Evolutionary conservation across 2,329 filamentous ascomycete genomes (phyloP).

Genomic region (Aspergillus aculeatus): DNA sequence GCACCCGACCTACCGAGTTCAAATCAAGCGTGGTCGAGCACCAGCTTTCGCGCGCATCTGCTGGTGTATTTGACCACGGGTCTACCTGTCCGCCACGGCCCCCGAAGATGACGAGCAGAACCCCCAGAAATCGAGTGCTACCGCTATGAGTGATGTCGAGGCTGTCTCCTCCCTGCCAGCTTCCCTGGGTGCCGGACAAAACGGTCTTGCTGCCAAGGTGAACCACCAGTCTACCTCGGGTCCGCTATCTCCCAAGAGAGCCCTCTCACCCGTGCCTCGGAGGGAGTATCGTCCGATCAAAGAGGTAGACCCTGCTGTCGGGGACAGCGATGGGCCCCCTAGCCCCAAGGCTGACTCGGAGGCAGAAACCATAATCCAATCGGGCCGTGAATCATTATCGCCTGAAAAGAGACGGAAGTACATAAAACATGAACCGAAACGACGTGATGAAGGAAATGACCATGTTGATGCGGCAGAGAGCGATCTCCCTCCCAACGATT

Average conservation of each 20-base stretch:
- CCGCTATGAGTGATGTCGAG: constrained; percentile 51
- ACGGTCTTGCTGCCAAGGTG: constrained; percentile 33
- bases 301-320: constrained; percentile 26
- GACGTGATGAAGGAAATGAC: constrained; percentile 28
- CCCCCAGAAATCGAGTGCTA: constrained; percentile 40
- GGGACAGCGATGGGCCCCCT: constrained; percentile 35
- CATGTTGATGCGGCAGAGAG: constrained; percentile 19
- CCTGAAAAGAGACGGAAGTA: constrained; percentile 48
- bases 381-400: constrained; percentile 45
- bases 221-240: constrained; percentile 27
- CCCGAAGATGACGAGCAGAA: constrained; percentile 47
- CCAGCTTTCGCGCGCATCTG: constrained; percentile 34
- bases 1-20: background rate
- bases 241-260: constrained; percentile 25
- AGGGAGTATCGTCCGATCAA: constrained; percentile 25
- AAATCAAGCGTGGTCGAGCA: constrained; percentile 28
- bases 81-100: constrained; percentile 36
- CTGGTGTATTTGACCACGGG: constrained; percentile 35
- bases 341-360: constrained; percentile 48
- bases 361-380: constrained; percentile 52
- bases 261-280: constrained; percentile 19
- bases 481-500: constrained; percentile 23
- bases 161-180: constrained; percentile 40
- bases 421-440: constrained; percentile 39
- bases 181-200: constrained; percentile 36